These are phyloP conservation scores for Leccinum fuscescens DNA, from an alignment of 1,284 basidiomycete species.

Conservation along the genomic window DNA sequence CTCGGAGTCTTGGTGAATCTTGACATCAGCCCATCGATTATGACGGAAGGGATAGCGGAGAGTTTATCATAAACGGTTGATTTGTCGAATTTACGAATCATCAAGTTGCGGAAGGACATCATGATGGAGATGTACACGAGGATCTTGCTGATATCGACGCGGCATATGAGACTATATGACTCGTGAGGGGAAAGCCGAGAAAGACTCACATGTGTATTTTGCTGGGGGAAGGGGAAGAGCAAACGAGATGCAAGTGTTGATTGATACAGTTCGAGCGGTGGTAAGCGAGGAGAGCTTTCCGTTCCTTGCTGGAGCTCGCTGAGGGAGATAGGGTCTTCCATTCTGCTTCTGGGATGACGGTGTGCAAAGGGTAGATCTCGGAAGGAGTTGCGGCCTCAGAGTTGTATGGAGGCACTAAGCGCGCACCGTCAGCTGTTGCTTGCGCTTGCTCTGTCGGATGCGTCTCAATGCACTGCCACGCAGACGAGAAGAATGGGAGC, in stretches of 20 bases:
- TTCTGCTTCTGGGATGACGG: constrained; percentile 76
- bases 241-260: constrained; percentile 49
- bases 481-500: constrained; percentile 20
- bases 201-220: constrained; percentile 55
- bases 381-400: constrained; percentile 60
- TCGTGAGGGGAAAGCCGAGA: not conserved
- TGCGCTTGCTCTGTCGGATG: constrained; percentile 58
- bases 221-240: constrained; percentile 46
- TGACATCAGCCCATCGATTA: constrained; percentile 74
- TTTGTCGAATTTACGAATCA: constrained; percentile 46
- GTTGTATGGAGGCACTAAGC: constrained; percentile 77
- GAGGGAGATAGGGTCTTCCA: constrained; percentile 63
- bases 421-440: constrained; percentile 54
- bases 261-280: constrained; percentile 68
- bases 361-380: constrained; percentile 75
- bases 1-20: constrained; percentile 77
- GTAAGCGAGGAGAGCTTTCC: constrained; percentile 58
- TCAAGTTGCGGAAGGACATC: constrained; percentile 61
- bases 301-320: constrained; percentile 46
- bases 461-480: not conserved
- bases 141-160: constrained; percentile 54
- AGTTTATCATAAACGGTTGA: constrained; percentile 56
- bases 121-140: constrained; percentile 78
- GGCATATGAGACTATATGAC: not conserved
- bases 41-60: constrained; percentile 54